Base-by-base conservation (phyloP, 2,329 filamentous ascomycete species). In the Harringtonia lauricola region DNA sequence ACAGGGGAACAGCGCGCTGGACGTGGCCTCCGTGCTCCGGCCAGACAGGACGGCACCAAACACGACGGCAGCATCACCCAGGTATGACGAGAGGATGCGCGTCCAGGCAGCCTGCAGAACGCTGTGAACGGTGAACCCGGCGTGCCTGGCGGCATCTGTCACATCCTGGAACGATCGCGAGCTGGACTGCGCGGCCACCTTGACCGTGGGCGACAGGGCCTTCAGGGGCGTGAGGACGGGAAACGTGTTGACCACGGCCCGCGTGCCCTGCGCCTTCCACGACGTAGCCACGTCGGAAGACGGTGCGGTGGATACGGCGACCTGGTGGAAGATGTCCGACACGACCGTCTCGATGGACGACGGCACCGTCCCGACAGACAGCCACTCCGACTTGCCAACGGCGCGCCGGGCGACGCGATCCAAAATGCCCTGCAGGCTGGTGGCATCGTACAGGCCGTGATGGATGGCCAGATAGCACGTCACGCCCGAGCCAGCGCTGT, bases 371-470 rank as follows among this genome's bases (percentile, higher is more conserved):
- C 18, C 12, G 2, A 54, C 12, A 1, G 22, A 1, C 8, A 42
- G 14, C 1, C n/a, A 13, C 5, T 8, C 13, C 3, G 28, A 4
- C 3, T 24, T 47, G 4, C 54, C 58, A 9, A 54, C 47, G 29
- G 74, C 67, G 12, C 59, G 54, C 30, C 52, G 54, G 2, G 61
- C 54, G 13, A 94, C 65, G 51, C 83, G 75, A 0, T 65, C 55
- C 2, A 95, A 61, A 1, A 95, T 70, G 1, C 68, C 55, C 4
- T 74, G 66, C 12, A 95, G 64, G 9, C 86, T 88, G 34, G 77
- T 70, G 0, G 87, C 89, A 63, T 95, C 89, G 51, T 94, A 95
- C 0, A 95, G 65, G 1, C 85, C 84, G 62, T 95, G 89, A 49
- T 94, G 83, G 3, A 87, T 68, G 2, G 66, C 57, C 4, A 79